Evolutionary conservation across 306 rosid genomes (phyloP).

Genomic region (Ormosia emarginata): DNA sequence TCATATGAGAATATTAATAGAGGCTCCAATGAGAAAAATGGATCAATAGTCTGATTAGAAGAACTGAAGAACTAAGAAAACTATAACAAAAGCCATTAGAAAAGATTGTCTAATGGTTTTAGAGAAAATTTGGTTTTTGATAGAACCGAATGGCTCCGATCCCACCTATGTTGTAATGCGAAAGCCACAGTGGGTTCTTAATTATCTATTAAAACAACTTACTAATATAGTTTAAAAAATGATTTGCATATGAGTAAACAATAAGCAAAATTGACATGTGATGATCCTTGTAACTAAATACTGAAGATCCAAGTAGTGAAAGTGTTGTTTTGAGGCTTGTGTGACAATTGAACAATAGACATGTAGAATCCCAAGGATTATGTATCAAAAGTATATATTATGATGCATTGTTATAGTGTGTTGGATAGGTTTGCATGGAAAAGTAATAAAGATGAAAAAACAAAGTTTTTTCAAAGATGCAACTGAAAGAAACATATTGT

Average conservation of each 20-base stretch:
- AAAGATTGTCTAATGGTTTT: neutral
- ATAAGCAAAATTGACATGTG: neutral
- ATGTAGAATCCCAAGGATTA: neutral
- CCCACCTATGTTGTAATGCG: neutral
- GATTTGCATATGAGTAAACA: neutral
- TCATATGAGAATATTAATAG: too few relatives aligned
- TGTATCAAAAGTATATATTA: neutral
- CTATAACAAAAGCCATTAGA: neutral
- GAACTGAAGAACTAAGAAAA: neutral
- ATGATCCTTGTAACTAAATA: neutral
- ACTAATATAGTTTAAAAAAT: neutral
- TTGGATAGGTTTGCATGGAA: slow-evolving; percentile 4
- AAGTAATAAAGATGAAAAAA: neutral
- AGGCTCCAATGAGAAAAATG: neutral
- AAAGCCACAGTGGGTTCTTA: neutral
- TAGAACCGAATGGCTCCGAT: neutral
- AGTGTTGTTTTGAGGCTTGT: too few relatives aligned
- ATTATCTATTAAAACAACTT: neutral
- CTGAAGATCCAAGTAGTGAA: too few relatives aligned
- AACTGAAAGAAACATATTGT: slow-evolving; percentile 59
- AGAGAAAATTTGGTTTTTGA: neutral
- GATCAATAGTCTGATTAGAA: neutral
- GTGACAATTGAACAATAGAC: neutral
- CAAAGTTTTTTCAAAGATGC: neutral
- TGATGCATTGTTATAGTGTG: neutral